Evolutionary conservation across 2,329 filamentous ascomycete genomes (phyloP), one percentile per base, ranked within the genome.

Genomic region (Stagonosporopsis vannaccii): DNA sequence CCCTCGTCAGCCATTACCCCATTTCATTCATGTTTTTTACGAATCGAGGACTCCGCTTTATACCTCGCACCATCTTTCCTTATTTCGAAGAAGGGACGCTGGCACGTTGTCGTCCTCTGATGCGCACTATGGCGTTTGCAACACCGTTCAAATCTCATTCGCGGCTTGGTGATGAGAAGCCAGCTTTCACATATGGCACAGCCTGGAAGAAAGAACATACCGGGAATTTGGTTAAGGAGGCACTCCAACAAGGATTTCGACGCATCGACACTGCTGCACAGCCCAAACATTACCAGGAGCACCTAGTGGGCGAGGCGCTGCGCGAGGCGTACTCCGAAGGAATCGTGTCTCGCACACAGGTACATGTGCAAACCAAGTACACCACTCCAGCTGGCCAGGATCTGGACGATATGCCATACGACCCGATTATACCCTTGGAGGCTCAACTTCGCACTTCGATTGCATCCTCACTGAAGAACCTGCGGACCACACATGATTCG

Each of bases 281-380:
- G 74, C 90, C 90, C 2, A 85, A 85, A 58, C 90, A 94, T 76
- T 95, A 95, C 73, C 83, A 87, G 62, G 91, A 96, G 74, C 78
- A 83, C 50, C 80, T 89, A 6, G 89, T 91, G 1, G 90, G 87
- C 2, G 81, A 84, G 23, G 91, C 87, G 2, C 80, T 95, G 43
- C 80, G 84, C 56, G 79, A 81, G 51, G 87, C 87, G 32, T 82
- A 91, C 47, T 65, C 75, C 6, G 82, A 87, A 28, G 85, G 85
- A 1, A 74, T 84, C n/a, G 77, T 90, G 42, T 81, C 69, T 44
- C 79, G 87, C 56, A 74, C 81, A 41, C 84, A 89, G 30, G 66
- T 94, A 42, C 91, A 87, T 70, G 85, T 93, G 40, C 91, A 96
- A 82, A 93, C 91, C n/a, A 95, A 94, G 74, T 95, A 89, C 78